phyloP scores from a whole-genome alignment of 2,329 filamentous ascomycete genomes.

The Ophiostoma piceae region DNA sequence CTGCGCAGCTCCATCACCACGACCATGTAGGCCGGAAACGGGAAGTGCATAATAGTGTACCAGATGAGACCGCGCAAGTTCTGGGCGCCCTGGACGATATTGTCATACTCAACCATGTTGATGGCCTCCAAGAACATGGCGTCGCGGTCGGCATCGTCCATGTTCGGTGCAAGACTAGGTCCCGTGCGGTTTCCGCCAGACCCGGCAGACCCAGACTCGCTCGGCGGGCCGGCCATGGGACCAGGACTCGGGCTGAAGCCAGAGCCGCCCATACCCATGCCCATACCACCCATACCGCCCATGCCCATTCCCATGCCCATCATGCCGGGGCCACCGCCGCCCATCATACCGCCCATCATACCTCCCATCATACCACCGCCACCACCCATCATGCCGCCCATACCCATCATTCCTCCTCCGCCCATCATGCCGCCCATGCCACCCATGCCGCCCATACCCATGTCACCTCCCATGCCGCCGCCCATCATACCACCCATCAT shows the following conservation, averaged over 20 bases:
- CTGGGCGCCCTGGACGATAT: conserved; percentile 48
- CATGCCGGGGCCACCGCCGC: conserved; percentile 13
- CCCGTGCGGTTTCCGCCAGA: neutral
- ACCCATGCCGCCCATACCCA: conserved; percentile 10
- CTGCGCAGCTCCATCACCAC: conserved; percentile 51
- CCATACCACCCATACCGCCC: conserved; percentile 18
- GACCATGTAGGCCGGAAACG: conserved; percentile 58
- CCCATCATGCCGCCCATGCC: conserved; percentile 8
- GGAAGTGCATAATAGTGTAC: conserved; percentile 57
- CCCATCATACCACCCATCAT: conserved; percentile 9
- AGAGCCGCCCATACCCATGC: conserved; percentile 10
- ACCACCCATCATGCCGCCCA: neutral
- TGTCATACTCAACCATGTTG: conserved; percentile 56
- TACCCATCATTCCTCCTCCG: conserved; percentile 15
- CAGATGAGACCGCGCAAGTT: conserved; percentile 50
- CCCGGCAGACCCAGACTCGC: neutral
- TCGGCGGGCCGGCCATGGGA: conserved; percentile 9
- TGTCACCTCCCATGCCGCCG: conserved; percentile 8
- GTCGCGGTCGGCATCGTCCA: conserved; percentile 46
- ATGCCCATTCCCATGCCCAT: conserved; percentile 13
- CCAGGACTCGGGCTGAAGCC: neutral
- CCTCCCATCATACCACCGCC: conserved; percentile 1
- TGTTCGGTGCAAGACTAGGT: neutral
- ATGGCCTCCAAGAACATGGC: conserved; percentile 51
- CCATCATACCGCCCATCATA: conserved; percentile 6